These are phyloP conservation scores for Melampsora larici-populina DNA, from an alignment of 1,284 basidiomycete species.

Conservation along the genomic window DNA sequence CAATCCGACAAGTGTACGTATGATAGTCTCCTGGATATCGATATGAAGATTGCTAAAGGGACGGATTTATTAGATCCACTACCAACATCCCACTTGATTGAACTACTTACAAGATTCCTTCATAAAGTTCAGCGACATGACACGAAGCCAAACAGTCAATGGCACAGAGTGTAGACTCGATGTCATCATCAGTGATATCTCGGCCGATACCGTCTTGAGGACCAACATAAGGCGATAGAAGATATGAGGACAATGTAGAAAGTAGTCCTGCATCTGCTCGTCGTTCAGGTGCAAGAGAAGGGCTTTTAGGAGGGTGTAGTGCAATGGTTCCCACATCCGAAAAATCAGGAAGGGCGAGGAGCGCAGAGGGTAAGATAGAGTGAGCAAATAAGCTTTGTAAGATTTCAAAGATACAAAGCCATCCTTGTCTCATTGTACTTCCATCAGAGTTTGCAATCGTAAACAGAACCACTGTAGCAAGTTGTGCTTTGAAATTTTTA, in stretches of 20 bases:
- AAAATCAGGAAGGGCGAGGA: conserved; percentile 98
- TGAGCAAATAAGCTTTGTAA: conserved; percentile 93
- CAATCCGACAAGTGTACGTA: conserved; percentile 19
- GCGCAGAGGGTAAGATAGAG: conserved; percentile 76
- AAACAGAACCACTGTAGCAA: conserved; percentile 95
- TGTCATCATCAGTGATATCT: conserved; percentile 70
- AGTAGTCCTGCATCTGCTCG: conserved; percentile 82
- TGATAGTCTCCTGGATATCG: conserved; percentile 31
- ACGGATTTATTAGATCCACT: not conserved
- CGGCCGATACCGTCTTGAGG: conserved; percentile 47
- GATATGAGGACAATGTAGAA: conserved; percentile 89
- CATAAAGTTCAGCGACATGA: conserved; percentile 87
- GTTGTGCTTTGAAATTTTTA: conserved; percentile 88
- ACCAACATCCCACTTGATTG: not conserved
- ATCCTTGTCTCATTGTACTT: conserved; percentile 88
- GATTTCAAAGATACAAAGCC: conserved; percentile 90
- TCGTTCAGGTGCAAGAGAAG: conserved; percentile 61
- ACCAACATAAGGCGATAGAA: conserved; percentile 85
- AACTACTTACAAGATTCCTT: conserved; percentile 75
- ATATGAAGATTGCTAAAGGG: conserved; percentile 39
- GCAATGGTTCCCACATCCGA: conserved; percentile 85
- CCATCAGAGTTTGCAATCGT: conserved; percentile 97
- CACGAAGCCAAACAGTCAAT: conserved; percentile 94
- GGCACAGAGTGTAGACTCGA: conserved; percentile 90
- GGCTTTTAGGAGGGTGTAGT: conserved; percentile 68